Conservation (phyloP, 1,284 basidiomycete genomes). For the Fomitopsis betulina region DNA sequence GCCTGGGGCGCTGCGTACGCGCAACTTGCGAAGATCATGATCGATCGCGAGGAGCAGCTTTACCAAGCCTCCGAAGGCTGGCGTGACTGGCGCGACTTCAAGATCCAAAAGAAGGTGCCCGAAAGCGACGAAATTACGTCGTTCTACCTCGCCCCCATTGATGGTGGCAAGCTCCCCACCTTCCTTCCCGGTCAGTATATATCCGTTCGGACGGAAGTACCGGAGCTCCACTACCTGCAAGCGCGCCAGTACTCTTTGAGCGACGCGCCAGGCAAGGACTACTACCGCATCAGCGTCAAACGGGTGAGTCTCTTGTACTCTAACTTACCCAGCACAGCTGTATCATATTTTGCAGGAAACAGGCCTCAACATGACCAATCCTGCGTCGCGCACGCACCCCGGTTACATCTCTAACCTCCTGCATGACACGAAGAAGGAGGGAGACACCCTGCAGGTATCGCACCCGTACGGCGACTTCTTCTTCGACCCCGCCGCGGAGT, state of each 20-base stretch:
- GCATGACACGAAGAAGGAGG: constrained; percentile 18
- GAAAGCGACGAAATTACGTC: constrained; percentile 23
- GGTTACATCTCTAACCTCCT: constrained; percentile 23
- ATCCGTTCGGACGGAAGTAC: constrained; percentile 19
- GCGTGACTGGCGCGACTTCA: constrained; percentile 22
- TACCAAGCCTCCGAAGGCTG: constrained; percentile 18
- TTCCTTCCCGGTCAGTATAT: constrained; percentile 24
- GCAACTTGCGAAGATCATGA: constrained; percentile 23
- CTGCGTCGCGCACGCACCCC: constrained; percentile 13
- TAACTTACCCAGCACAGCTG: neutral
- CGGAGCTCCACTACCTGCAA: constrained; percentile 16
- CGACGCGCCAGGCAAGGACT: constrained; percentile 16
- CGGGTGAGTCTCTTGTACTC: constrained; percentile 14
- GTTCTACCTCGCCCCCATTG: constrained; percentile 23
- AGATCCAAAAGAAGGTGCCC: constrained; percentile 17
- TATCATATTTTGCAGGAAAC: neutral
- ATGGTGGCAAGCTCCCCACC: constrained; percentile 15
- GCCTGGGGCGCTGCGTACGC: constrained; percentile 24
- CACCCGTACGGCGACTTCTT: constrained; percentile 25
- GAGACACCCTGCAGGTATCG: constrained; percentile 20
- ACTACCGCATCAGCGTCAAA: constrained; percentile 25
- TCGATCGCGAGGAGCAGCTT: constrained; percentile 21
- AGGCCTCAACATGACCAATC: constrained; percentile 5
- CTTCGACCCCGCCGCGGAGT: constrained; percentile 16
- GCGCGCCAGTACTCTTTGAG: constrained; percentile 22